Percentiles rank a stretch among this genome's conserved stretches.
phyloP scores from a whole-genome alignment of 2,329 filamentous ascomycete species.

The Aspergillus transmontanensis region DNA sequence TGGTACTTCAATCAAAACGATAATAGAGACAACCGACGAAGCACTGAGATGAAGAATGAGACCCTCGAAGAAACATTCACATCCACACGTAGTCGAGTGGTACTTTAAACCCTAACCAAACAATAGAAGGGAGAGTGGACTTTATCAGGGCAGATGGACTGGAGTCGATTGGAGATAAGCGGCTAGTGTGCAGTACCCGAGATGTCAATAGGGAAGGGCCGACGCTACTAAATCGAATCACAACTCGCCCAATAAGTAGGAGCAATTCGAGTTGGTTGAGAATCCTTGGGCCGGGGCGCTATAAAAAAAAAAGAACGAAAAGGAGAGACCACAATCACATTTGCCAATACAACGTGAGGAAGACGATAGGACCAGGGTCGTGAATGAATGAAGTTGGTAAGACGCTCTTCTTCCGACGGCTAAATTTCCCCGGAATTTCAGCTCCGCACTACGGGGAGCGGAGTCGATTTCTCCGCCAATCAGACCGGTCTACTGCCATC shows the following conservation, averaged over 20 bases:
- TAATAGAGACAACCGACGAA: neutral
- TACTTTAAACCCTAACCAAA: neutral
- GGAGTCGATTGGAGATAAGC: slow-evolving; percentile 1
- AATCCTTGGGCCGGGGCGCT: neutral
- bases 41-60: neutral
- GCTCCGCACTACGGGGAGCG: slow-evolving; percentile 23
- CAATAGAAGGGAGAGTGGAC: slow-evolving; percentile 1
- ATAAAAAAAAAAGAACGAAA: neutral
- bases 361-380: slow-evolving; percentile 1
- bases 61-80: neutral
- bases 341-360: neutral
- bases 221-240: neutral
- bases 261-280: neutral
- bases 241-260: slow-evolving; percentile 6
- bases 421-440: slow-evolving; percentile 27
- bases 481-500: slow-evolving; percentile 2
- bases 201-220: neutral
- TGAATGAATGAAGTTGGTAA: neutral
- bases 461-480: slow-evolving; percentile 40
- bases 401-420: slow-evolving; percentile 13
- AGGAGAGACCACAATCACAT: neutral
- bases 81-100: neutral
- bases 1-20: neutral
- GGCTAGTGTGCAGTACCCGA: slow-evolving; percentile 1
- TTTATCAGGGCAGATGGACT: neutral